These are phyloP conservation scores for Ogataea pilisensis DNA, from an alignment of 805 yeast genomes.

Conservation along the genomic window DNA sequence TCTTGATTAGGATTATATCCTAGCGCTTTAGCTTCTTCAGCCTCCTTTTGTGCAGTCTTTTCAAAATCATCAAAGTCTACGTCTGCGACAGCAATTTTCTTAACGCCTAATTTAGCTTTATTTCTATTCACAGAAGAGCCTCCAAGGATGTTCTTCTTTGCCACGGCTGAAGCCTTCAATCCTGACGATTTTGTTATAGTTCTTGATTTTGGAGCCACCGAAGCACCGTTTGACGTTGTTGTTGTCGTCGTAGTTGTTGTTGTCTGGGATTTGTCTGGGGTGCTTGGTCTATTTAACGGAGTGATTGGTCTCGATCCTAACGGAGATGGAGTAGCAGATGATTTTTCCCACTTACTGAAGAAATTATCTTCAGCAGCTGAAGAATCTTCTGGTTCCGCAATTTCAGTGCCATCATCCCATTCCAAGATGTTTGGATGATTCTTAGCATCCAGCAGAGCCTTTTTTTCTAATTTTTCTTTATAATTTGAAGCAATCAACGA, in stretches of 20 bases:
- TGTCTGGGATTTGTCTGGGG: conserved; percentile 23
- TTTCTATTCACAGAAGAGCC: conserved; percentile 49
- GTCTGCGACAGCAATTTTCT: conserved; percentile 48
- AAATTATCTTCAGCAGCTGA: conserved; percentile 70
- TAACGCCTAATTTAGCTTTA: conserved; percentile 52
- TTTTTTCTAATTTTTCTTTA: conserved; percentile 71
- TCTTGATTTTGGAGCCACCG: conserved; percentile 32
- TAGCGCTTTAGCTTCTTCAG: conserved; percentile 56
- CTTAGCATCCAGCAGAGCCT: conserved; percentile 60
- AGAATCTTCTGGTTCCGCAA: conserved; percentile 56
- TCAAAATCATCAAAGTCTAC: conserved; percentile 60
- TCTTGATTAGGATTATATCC: conserved; percentile 45
- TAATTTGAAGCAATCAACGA: conserved; percentile 76
- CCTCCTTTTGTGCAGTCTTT: conserved; percentile 78
- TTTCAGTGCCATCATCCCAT: conserved; percentile 44
- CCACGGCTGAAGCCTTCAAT: conserved; percentile 13
- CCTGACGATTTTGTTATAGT: conserved; percentile 26
- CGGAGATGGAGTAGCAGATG: conserved; percentile 51
- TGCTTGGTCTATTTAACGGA: conserved; percentile 28
- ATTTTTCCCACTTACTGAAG: conserved; percentile 87
- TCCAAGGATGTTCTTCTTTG: conserved; percentile 36
- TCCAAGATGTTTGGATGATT: conserved; percentile 72
- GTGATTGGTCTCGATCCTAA: conserved; percentile 42
- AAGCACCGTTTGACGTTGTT: too few species aligned
- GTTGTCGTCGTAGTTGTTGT: conserved; percentile 18